These are phyloP conservation scores for Zostera marina DNA, from an alignment of 116 monocot species.

Conservation along the genomic window DNA sequence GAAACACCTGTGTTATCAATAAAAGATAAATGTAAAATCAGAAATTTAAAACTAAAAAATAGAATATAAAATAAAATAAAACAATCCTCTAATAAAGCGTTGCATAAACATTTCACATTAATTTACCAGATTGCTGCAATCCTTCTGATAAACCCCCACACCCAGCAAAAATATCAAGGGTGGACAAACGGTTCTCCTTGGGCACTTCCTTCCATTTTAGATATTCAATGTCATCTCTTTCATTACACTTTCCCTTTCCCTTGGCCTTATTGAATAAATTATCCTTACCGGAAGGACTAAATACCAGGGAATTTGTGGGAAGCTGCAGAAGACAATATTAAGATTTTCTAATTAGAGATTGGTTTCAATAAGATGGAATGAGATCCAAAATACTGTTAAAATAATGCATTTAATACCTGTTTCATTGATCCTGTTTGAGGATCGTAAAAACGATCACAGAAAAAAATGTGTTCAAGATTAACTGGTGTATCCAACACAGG, in stretches of 20 bases:
- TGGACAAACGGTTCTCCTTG: conserved; percentile 29
- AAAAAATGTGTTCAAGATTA: conserved; percentile 60
- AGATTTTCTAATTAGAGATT: no score
- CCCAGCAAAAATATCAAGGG: conserved; percentile 77
- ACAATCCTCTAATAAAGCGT: no score
- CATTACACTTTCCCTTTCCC: conserved; percentile 47
- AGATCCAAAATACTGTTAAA: not conserved
- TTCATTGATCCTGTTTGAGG: conserved; percentile 45
- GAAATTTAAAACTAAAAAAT: no score
- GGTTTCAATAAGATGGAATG: conserved; percentile 6
- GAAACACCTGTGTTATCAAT: conserved; percentile 31
- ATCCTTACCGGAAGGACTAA: no score
- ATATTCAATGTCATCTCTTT: conserved; percentile 11
- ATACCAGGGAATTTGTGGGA: no score
- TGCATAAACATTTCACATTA: not conserved
- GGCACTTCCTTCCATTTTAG: conserved; percentile 10
- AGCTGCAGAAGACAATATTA: no score
- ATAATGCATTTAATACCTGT: conserved; percentile 58
- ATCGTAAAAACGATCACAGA: conserved; percentile 73
- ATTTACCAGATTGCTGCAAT: conserved; percentile 47
- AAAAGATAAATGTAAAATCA: not conserved
- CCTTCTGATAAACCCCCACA: conserved; percentile 77
- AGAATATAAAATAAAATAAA: no score
- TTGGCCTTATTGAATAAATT: conserved; percentile 53
- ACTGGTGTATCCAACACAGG: conserved; percentile 37